These are phyloP conservation scores for Saxispiralis lemnorum DNA, from an alignment of 495 filamentous ascomycete species.

Conservation along the genomic window DNA sequence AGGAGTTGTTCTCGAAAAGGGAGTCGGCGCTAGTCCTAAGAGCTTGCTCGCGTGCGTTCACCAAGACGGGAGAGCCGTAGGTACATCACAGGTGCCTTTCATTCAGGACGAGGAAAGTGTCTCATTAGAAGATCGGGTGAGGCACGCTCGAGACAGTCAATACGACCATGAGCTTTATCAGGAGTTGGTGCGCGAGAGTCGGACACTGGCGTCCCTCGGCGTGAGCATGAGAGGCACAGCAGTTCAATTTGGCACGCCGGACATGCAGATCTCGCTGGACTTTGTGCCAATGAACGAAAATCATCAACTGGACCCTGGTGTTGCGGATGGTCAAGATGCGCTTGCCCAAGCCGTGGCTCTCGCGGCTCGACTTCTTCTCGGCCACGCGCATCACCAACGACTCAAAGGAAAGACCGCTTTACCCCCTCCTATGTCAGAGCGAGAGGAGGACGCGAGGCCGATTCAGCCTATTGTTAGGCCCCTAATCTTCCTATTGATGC, in stretches of 20 bases:
- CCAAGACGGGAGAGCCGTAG: slow-evolving; percentile 29
- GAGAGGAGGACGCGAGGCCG: slow-evolving; percentile 2
- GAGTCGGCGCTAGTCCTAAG: slow-evolving; percentile 39
- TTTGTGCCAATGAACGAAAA: slow-evolving; percentile 10
- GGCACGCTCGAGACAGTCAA: slow-evolving; percentile 68
- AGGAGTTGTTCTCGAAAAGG: slow-evolving; percentile 52
- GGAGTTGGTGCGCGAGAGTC: slow-evolving; percentile 68
- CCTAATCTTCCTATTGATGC: slow-evolving; percentile 9
- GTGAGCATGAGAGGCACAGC: slow-evolving; percentile 42
- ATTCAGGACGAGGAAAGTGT: slow-evolving; percentile 18
- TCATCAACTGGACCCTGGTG: not conserved
- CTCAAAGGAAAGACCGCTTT: slow-evolving; percentile 8
- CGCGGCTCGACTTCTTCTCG: slow-evolving; percentile 14
- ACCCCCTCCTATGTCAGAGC: slow-evolving; percentile 12
- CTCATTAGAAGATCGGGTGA: slow-evolving; percentile 46
- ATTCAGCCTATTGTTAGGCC: slow-evolving; percentile 9
- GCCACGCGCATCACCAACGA: slow-evolving; percentile 12
- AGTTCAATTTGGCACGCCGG: slow-evolving; percentile 24
- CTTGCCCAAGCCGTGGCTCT: slow-evolving; percentile 11
- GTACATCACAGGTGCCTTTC: slow-evolving; percentile 32
- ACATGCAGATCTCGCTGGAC: slow-evolving; percentile 6
- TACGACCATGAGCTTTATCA: slow-evolving; percentile 91
- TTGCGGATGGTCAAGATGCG: not conserved
- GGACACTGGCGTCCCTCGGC: slow-evolving; percentile 43
- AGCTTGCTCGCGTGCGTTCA: slow-evolving; percentile 45